phyloP scores from a whole-genome alignment of 768 basidiomycete species.

The Russula sp. region DNA sequence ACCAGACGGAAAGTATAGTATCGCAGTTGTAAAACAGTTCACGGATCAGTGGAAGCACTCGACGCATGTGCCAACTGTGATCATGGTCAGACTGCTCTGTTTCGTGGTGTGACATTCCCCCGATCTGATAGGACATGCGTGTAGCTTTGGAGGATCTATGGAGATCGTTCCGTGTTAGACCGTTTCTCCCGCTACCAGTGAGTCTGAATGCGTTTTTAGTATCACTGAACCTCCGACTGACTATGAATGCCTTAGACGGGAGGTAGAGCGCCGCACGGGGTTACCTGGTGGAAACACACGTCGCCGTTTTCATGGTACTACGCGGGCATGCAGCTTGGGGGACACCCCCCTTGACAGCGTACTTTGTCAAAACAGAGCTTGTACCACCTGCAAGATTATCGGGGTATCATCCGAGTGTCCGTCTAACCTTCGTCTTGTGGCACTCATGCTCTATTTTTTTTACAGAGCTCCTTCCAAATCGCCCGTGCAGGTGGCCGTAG shows the following conservation, averaged over 20 bases:
- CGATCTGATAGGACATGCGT: not conserved
- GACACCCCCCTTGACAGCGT: slow-evolving; percentile 13
- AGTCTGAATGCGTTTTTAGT: not conserved
- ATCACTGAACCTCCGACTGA: not conserved
- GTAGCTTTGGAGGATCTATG: slow-evolving; percentile 25
- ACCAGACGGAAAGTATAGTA: not conserved
- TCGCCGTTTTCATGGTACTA: slow-evolving; percentile 27
- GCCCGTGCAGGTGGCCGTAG: slow-evolving; percentile 14
- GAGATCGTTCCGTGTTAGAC: slow-evolving; percentile 9
- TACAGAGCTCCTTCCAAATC: slow-evolving; percentile 23
- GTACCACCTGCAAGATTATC: slow-evolving; percentile 25
- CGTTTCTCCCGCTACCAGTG: slow-evolving; percentile 23
- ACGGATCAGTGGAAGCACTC: slow-evolving; percentile 21
- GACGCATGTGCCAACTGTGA: slow-evolving; percentile 15
- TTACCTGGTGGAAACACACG: slow-evolving; percentile 18
- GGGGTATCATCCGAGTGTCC: slow-evolving; percentile 1
- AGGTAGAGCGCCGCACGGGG: slow-evolving; percentile 15
- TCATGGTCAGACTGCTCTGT: slow-evolving; percentile 9
- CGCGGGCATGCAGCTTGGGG: slow-evolving; percentile 23
- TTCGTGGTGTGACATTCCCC: not conserved
- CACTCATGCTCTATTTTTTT: not conserved
- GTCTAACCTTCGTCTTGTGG: no score
- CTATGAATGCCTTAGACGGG: slow-evolving; percentile 9
- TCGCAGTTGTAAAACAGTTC: slow-evolving; percentile 23
- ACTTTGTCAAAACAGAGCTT: slow-evolving; percentile 18